Conservation (phyloP, 495 filamentous ascomycete genomes). For the Trichoderma virens region DNA sequence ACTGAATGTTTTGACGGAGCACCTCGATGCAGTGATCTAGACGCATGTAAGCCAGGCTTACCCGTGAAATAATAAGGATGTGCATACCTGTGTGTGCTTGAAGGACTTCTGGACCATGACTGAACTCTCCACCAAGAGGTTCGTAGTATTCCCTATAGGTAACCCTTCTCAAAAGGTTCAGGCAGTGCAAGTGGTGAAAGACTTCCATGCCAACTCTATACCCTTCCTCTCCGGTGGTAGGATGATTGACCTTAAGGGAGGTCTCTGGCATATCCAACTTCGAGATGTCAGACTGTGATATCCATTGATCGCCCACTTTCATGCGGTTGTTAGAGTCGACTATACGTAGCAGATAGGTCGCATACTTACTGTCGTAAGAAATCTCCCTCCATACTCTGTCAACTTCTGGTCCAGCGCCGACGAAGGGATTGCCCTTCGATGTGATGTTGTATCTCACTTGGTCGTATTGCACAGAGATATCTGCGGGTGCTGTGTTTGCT, state of each 20-base stretch:
- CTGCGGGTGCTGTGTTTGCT: neutral
- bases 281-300: neutral
- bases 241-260: neutral
- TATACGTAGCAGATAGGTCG: neutral
- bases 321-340: neutral
- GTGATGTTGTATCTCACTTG: neutral
- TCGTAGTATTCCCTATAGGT: neutral
- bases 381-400: neutral
- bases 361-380: neutral
- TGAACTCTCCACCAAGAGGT: neutral
- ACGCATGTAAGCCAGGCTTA: neutral
- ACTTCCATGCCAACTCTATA: conserved; percentile 4
- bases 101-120: neutral
- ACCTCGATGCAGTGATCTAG: neutral
- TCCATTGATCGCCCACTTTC: conserved; percentile 2
- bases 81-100: neutral
- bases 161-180: neutral
- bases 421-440: neutral
- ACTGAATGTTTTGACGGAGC: neutral
- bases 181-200: neutral
- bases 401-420: neutral
- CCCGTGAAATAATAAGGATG: neutral
- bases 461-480: neutral
- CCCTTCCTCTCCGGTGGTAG: neutral
- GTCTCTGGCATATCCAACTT: neutral